Percentiles rank a stretch among this genome's conserved stretches.
These are phyloP conservation scores for fission yeast (Schizosaccharomyces pombe) DNA, from an alignment of 805 yeast genomes.

Conservation along the genomic window DNA sequence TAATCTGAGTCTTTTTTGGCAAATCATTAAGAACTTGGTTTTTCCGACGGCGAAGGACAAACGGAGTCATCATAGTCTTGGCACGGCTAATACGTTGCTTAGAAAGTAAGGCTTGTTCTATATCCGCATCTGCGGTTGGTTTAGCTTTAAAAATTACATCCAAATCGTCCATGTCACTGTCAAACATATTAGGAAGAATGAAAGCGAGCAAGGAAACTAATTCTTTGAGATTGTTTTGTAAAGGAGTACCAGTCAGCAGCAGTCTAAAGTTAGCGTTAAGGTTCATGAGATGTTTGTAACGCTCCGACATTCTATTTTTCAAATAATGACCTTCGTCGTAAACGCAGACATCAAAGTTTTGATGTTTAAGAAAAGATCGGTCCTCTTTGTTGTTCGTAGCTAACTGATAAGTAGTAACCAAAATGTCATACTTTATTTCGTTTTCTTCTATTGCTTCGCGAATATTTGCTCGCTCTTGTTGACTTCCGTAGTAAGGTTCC, in stretches of 20 bases:
- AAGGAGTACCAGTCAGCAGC: conserved; percentile 84
- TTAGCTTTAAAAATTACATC: conserved; percentile 68
- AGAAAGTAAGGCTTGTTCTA: conserved; percentile 42
- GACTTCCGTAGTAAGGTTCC: conserved; percentile 85
- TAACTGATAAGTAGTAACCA: conserved; percentile 81
- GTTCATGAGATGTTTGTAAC: conserved; percentile 70
- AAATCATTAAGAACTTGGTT: conserved; percentile 75
- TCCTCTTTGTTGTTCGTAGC: conserved; percentile 81
- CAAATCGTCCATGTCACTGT: conserved; percentile 59
- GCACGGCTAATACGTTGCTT: conserved; percentile 84
- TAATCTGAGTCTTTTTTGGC: conserved; percentile 48
- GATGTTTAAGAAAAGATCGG: conserved; percentile 47
- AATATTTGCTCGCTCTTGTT: conserved; percentile 60
- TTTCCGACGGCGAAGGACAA: conserved; percentile 76
- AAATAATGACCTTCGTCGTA: conserved; percentile 97
- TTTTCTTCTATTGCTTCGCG: conserved; percentile 39
- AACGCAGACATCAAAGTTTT: conserved; percentile 65
- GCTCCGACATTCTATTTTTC: conserved; percentile 68
- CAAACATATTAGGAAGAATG: conserved; percentile 62
- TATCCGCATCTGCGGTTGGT: conserved; percentile 6
- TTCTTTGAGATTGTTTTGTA: conserved; percentile 80
- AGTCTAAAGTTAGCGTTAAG: conserved; percentile 60
- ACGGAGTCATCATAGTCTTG: conserved; percentile 95
- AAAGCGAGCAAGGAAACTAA: conserved; percentile 74
- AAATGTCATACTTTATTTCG: conserved; percentile 46